Evolutionary conservation across 805 yeast species (phyloP), one percentile per base, ranked within the genome.

Genomic region (Pichia insulana): DNA sequence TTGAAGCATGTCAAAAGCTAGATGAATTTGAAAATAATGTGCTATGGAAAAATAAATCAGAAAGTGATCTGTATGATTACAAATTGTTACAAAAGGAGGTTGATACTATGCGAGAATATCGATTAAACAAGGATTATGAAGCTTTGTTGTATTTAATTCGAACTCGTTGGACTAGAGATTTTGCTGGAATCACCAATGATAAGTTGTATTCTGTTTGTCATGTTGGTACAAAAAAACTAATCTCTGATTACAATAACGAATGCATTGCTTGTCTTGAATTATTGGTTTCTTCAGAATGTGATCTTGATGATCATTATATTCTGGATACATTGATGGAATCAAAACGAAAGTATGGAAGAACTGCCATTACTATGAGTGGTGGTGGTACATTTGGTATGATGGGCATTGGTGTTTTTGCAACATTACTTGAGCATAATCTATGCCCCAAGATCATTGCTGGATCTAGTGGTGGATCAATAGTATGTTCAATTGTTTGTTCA

Each of bases 341-440:
- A 0, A 70, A 96, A 46, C 84, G 84, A 59, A 87, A 89, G 54
- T 85, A 85, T 40, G 99, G 99, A 0, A 71, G 96, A 42, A 89
- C 97, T 0, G 98, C 97, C 0, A 66, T 92, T 22, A 87, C 94
- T n/a, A 70, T 92, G 41, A 82, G 95, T 37, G 99, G 99, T 2
- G 99, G 99, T 2, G 88, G 95, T 2, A 84, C 95, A 4, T 84
- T 90, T 65, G 98, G 97, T 0, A 64, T 90, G 39, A 78, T 89
- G 47, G 97, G 90, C 51, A 83, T 88, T 44, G 99, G 99, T 1
- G 96, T 92, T 0, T 64, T 90, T 36, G 78, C 86, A 4, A 83
- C 92, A 2, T 68, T 92, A 26, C 63, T 82, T 33, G 92, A 86
- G 51, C 71, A 74, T 40, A 79, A 82, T 41, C 65, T 88, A 18